These are phyloP conservation scores for Saturnispora mendoncae DNA, from an alignment of 805 yeast species.

Conservation along the genomic window DNA sequence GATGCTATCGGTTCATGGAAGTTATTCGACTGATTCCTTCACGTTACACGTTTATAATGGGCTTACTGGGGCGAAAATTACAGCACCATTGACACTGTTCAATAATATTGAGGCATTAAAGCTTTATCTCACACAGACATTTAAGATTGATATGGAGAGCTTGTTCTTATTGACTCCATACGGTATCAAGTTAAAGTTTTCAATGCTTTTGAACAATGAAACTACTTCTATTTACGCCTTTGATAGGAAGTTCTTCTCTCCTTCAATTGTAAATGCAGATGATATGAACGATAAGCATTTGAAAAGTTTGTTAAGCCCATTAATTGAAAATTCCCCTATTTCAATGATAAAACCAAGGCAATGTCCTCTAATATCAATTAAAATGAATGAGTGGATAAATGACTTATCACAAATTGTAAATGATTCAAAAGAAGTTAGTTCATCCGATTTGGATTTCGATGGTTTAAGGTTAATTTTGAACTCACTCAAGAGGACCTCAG, in stretches of 20 bases:
- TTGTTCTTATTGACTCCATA: slow-evolving; percentile 52
- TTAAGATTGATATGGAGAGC: slow-evolving; percentile 34
- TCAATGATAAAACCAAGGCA: slow-evolving; percentile 28
- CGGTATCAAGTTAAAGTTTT: slow-evolving; percentile 52
- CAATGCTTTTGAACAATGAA: slow-evolving; percentile 39
- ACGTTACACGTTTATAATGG: slow-evolving; percentile 26
- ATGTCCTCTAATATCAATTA: slow-evolving; percentile 22
- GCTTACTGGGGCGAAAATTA: slow-evolving; percentile 34
- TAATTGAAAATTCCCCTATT: slow-evolving; percentile 21
- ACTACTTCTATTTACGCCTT: slow-evolving; percentile 49
- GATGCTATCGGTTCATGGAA: slow-evolving; percentile 19
- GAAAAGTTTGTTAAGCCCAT: slow-evolving; percentile 15
- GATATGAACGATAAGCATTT: not conserved
- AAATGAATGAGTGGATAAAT: slow-evolving; percentile 2
- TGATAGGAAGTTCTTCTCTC: slow-evolving; percentile 49
- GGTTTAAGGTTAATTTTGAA: slow-evolving; percentile 31
- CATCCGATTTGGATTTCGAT: slow-evolving; percentile 28
- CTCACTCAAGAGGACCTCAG: slow-evolving; percentile 30
- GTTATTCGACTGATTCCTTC: not conserved
- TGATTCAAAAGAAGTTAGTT: slow-evolving; percentile 17
- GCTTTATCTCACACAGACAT: slow-evolving; percentile 32
- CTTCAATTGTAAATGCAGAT: slow-evolving; percentile 13
- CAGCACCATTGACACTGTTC: slow-evolving; percentile 33
- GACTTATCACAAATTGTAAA: slow-evolving; percentile 19
- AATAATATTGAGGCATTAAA: slow-evolving; percentile 35